A percentile compares a stretch with the other conserved stretches of the same genome.
These are phyloP conservation scores for Trichopus zeylanicus DNA, from an alignment of 116 monocot species.

Conservation along the genomic window DNA sequence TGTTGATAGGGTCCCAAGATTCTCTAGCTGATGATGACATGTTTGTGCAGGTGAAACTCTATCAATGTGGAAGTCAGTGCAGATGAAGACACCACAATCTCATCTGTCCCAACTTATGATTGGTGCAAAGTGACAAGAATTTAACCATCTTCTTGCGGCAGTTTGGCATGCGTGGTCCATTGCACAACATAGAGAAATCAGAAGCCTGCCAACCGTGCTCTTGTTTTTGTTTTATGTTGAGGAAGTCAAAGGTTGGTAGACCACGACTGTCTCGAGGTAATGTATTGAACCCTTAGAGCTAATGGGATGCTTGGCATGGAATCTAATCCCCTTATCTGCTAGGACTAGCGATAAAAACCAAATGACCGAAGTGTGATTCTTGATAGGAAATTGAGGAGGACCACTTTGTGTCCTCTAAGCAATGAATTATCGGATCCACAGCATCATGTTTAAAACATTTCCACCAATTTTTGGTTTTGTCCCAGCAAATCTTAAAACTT, in stretches of 20 bases:
- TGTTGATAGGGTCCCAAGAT: not conserved
- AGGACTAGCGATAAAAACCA: not conserved
- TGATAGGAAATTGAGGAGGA: not conserved
- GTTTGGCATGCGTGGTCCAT: not conserved
- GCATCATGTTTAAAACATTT: not conserved
- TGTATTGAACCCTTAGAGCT: not conserved
- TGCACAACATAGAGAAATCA: not conserved
- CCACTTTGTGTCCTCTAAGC: not conserved
- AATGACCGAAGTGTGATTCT: not conserved
- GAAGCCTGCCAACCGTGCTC: not conserved
- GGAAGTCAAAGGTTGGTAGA: not conserved
- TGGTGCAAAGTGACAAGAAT: not conserved
- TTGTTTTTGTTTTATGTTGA: too few species aligned
- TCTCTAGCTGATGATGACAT: not conserved
- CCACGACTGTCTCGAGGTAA: not conserved
- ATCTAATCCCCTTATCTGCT: not conserved
- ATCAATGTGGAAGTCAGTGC: not conserved
- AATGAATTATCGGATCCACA: not conserved
- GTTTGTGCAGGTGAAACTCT: not conserved
- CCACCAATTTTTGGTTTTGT: too few species aligned
- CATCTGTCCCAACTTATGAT: not conserved
- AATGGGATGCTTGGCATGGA: not conserved
- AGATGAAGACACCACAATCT: not conserved
- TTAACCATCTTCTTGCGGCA: not conserved
- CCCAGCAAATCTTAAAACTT: too few species aligned